Percentiles rank a stretch among this genome's conserved stretches.
phyloP scores from a whole-genome alignment of 2,329 filamentous ascomycete genomes.

The Fusarium sp. region DNA sequence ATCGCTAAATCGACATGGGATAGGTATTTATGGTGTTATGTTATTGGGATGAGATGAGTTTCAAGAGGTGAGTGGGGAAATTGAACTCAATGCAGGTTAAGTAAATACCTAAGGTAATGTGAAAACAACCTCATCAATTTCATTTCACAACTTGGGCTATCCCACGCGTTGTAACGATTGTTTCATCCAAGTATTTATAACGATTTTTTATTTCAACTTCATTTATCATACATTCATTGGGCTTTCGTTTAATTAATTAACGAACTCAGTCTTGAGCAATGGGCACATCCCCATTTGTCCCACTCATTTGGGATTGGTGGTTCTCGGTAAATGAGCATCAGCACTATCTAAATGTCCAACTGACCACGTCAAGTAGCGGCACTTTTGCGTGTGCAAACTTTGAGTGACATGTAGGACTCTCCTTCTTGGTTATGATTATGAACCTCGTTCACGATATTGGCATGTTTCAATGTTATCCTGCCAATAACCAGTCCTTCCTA shows the following conservation, averaged over 20 bases:
- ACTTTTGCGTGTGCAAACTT: conserved; percentile 15
- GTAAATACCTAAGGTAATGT: neutral
- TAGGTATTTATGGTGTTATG: conserved; percentile 1
- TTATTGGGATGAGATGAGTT: neutral
- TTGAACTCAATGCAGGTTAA: neutral
- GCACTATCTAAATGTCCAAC: conserved; percentile 20
- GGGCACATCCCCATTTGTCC: conserved; percentile 1
- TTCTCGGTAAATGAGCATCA: conserved; percentile 30
- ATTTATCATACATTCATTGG: neutral
- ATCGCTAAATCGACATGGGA: conserved; percentile 12
- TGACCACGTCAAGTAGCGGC: conserved; percentile 16
- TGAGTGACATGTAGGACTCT: neutral
- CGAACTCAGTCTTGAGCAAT: neutral
- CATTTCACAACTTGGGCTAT: neutral
- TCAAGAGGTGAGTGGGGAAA: neutral
- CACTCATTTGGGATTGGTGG: conserved; percentile 29
- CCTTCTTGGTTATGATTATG: neutral
- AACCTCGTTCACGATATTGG: neutral
- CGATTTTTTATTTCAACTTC: neutral
- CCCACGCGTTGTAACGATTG: neutral
- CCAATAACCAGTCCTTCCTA: neutral
- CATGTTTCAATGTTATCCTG: neutral
- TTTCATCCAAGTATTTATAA: neutral
- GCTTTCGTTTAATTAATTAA: neutral
- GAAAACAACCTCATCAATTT: neutral